Conservation (phyloP, 768 basidiomycete genomes). For the Boletus sp. region DNA sequence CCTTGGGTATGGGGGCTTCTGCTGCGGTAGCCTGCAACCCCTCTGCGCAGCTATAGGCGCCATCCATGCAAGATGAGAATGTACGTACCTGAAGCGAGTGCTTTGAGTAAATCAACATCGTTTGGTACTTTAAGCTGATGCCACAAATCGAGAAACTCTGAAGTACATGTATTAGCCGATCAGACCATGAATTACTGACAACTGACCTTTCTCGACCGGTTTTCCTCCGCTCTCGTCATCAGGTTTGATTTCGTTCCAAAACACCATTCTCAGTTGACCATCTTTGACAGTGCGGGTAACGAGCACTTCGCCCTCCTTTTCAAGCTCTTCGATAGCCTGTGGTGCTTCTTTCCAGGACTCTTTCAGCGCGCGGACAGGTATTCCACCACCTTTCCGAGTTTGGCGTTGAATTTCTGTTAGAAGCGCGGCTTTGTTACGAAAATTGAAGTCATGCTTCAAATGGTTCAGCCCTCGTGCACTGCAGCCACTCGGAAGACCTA, state of each 20-base stretch:
- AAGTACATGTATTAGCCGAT: constrained; percentile 6
- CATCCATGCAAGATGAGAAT: background rate
- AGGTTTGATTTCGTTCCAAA: constrained; percentile 87
- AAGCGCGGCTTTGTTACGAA: constrained; percentile 80
- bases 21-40: constrained; percentile 79
- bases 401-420: constrained; percentile 84
- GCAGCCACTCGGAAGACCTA: constrained; percentile 31
- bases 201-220: constrained; percentile 76
- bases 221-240: constrained; percentile 68
- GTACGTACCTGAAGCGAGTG: constrained; percentile 66
- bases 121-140: constrained; percentile 81
- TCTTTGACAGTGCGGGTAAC: constrained; percentile 87
- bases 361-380: constrained; percentile 80
- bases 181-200: background rate
- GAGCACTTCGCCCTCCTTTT: constrained; percentile 83
- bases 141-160: constrained; percentile 90
- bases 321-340: constrained; percentile 82
- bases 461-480: constrained; percentile 5
- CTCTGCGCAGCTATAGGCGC: constrained; percentile 41
- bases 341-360: constrained; percentile 92
- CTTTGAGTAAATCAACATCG: constrained; percentile 76
- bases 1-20: constrained; percentile 54
- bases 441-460: constrained; percentile 77
- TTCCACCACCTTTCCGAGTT: constrained; percentile 79
- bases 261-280: constrained; percentile 79